phyloP scores from a whole-genome alignment of 768 basidiomycete genomes.

The Mycena latifolia region DNA sequence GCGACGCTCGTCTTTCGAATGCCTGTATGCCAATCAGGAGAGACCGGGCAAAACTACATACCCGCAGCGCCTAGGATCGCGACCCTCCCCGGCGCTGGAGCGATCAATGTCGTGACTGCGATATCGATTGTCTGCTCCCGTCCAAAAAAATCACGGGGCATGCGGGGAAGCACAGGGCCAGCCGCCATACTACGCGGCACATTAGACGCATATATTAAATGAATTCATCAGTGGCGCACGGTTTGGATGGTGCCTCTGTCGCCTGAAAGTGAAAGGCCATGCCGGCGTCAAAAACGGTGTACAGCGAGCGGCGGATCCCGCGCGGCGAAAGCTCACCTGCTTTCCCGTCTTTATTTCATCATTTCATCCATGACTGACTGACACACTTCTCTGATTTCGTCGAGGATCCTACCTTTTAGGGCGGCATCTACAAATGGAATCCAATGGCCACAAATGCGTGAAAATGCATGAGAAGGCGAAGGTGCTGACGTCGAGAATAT shows the following conservation, averaged over 20 bases:
- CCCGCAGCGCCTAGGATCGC: constrained; percentile 36
- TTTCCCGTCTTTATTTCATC: constrained; percentile 35
- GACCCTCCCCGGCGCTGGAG: constrained; percentile 26
- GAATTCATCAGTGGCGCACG: constrained; percentile 19
- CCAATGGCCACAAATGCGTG: too few relatives aligned
- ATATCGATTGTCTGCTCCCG: constrained; percentile 24
- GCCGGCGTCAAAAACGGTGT: constrained; percentile 1
- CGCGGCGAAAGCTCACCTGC: constrained; percentile 29
- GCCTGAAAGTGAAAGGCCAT: constrained; percentile 13
- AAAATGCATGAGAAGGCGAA: too few relatives aligned
- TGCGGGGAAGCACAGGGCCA: constrained; percentile 34
- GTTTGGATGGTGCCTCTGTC: constrained; percentile 9
- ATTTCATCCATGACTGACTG: constrained; percentile 30
- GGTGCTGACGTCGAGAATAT: too few relatives aligned
- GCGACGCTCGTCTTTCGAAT: constrained; percentile 38
- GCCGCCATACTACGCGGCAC: constrained; percentile 12
- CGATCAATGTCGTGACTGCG: constrained; percentile 24
- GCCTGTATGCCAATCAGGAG: constrained; percentile 5
- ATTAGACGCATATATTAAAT: constrained; percentile 1
- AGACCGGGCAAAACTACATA: neutral
- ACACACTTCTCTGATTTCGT: constrained; percentile 36
- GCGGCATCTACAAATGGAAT: constrained; percentile 25
- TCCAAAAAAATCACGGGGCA: constrained; percentile 32
- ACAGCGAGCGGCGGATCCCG: too few relatives aligned
- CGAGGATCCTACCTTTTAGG: constrained; percentile 32